Percentiles rank a stretch among this genome's conserved stretches.
phyloP scores from a whole-genome alignment of 208 protist genomes.

The Leishmania major region DNA sequence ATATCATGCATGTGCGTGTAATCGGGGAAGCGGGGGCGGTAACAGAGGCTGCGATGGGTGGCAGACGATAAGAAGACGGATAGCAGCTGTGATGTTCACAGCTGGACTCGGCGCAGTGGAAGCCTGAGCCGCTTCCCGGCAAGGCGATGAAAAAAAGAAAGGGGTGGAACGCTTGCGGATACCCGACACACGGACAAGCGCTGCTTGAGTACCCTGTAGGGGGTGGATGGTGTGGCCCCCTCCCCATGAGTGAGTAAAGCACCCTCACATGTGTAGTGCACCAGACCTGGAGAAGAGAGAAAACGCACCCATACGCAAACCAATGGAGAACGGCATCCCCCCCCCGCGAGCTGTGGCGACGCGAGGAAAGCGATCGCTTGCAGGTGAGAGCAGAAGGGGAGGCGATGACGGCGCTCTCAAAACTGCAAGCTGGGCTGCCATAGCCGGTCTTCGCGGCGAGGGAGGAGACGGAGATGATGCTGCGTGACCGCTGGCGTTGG shows the following conservation, averaged over 20 bases:
- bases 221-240: not conserved
- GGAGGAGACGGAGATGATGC: slow-evolving; percentile 59
- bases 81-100: not conserved
- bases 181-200: too few species aligned
- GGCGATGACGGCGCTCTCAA: slow-evolving; percentile 6
- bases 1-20: not conserved
- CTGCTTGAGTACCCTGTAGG: not conserved
- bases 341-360: not conserved
- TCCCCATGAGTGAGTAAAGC: not conserved
- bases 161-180: too few species aligned
- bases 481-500: slow-evolving; percentile 6
- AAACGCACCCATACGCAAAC: not conserved
- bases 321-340: not conserved
- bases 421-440: slow-evolving; percentile 75
- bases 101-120: not conserved
- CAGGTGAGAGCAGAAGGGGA: too few species aligned
- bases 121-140: not conserved
- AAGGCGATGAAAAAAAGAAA: not conserved
- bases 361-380: not conserved
- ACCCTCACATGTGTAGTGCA: not conserved
- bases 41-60: not conserved
- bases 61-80: not conserved
- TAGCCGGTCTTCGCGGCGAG: slow-evolving; percentile 69
- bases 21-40: too few species aligned
- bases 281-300: not conserved